Conservation (phyloP, 805 yeast species). For the Jamesozyma piceae region DNA sequence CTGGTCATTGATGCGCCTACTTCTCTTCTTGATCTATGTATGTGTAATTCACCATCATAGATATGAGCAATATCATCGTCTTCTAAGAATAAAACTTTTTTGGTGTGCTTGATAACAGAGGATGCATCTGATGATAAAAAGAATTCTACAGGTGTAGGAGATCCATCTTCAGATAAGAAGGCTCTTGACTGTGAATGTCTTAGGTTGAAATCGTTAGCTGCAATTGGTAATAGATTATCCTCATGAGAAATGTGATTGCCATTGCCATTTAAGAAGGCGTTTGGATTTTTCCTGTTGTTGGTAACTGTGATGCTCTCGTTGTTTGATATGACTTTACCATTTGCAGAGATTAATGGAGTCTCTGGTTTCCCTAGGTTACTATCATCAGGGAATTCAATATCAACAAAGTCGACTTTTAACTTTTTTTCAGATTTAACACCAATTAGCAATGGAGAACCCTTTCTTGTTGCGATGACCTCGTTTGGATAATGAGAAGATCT, state of each 20-base stretch:
- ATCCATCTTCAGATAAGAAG: slow-evolving; percentile 85
- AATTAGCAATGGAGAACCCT: slow-evolving; percentile 93
- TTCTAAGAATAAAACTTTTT: slow-evolving; percentile 89
- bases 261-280: slow-evolving; percentile 5
- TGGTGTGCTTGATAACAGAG: slow-evolving; percentile 92
- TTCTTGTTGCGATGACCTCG: slow-evolving; percentile 93
- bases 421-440: slow-evolving; percentile 96
- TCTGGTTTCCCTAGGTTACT: slow-evolving; percentile 31
- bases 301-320: slow-evolving; percentile 1
- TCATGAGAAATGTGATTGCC: background rate
- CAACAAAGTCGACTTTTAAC: slow-evolving; percentile 95
- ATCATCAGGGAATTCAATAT: slow-evolving; percentile 87
- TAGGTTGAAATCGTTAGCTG: slow-evolving; percentile 46
- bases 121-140: slow-evolving; percentile 96
- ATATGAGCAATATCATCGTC: slow-evolving; percentile 99
- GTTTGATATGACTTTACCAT: slow-evolving; percentile 5
- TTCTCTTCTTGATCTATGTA: slow-evolving; percentile 87
- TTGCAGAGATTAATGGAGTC: slow-evolving; percentile 22
- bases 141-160: slow-evolving; percentile 90
- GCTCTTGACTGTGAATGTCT: slow-evolving; percentile 95
- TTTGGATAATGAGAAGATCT: slow-evolving; percentile 89
- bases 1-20: slow-evolving; percentile 88
- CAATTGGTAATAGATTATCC: slow-evolving; percentile 39
- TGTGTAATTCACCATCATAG: slow-evolving; percentile 95
- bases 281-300: slow-evolving; percentile 6